Base-by-base conservation (phyloP, 148 eudicot species). In the Rhododendron ferrugineum region DNA sequence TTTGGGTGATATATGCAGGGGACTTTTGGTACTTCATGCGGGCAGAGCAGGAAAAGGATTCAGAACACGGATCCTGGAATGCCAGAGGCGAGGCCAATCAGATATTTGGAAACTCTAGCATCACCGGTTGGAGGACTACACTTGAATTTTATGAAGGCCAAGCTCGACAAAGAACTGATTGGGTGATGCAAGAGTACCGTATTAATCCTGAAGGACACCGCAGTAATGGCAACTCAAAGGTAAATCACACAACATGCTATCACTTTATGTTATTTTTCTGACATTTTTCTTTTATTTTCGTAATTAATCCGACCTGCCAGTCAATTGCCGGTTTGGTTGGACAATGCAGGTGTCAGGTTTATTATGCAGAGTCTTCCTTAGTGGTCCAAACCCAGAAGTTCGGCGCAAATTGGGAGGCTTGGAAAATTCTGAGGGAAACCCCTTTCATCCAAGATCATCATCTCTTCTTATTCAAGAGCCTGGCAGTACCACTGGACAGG, bases 161-260 rank as follows among this genome's bases (percentile, higher is more conserved):
- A 49, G 86, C 84, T 75, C 89, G 80, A 28, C 86, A 78, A 70
- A 86, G 44, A 89, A 92, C 95, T 52, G 84, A 88, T 85, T 94
- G 93, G 93, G 47, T 92, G 79, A 92, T 92, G 93, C 96, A 91
- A 86, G 92, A 92, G 90, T 94, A 91, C 84, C 83, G 56, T 81
- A 84, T 90, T 75, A 80, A 89, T 40, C 83, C 9, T 4, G 85
- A 85, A 10, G 90, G 84, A 64, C 32, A 62, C 56, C 14, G 0
- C 44, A 47, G 26, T 56, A 73, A 62, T 50, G 62, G 46, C 72
- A 86, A 83, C 66, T 44, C 50, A 81, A 89, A 89, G 94, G 96
- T 92, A 91, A 52, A 22, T 13, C 18, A 15, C 60, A 40, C 42
- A 56, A 32, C 60, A 54, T 34, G 6, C 79, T 85, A 16, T 32